These are phyloP conservation scores for Clonostachys rhizophaga DNA, from an alignment of 2,329 filamentous ascomycete genomes.

Conservation along the genomic window DNA sequence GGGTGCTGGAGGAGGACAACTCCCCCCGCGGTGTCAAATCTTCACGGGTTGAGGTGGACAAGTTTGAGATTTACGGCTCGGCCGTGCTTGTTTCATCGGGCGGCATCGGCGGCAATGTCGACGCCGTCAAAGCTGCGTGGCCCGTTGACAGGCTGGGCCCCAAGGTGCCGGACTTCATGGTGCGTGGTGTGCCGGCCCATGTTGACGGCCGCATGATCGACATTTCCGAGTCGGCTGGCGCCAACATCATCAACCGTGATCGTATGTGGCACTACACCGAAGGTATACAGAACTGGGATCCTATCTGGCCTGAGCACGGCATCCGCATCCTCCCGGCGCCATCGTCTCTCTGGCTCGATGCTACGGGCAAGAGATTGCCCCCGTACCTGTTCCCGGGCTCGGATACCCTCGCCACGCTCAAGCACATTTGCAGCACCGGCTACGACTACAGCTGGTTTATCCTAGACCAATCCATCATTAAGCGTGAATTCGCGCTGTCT, in stretches of 20 bases:
- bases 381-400: slow-evolving; percentile 51
- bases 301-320: slow-evolving; percentile 57
- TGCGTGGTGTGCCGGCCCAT: slow-evolving; percentile 57
- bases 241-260: slow-evolving; percentile 53
- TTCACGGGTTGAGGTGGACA: slow-evolving; percentile 37
- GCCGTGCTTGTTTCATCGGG: slow-evolving; percentile 52
- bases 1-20: slow-evolving; percentile 45
- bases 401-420: slow-evolving; percentile 53
- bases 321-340: slow-evolving; percentile 57
- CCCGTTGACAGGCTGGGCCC: slow-evolving; percentile 52
- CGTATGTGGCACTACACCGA: slow-evolving; percentile 66
- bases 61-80: slow-evolving; percentile 48
- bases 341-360: slow-evolving; percentile 59
- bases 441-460: slow-evolving; percentile 63
- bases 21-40: slow-evolving; percentile 46
- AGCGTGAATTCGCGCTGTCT: slow-evolving; percentile 57
- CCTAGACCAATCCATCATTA: slow-evolving; percentile 51
- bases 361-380: slow-evolving; percentile 52
- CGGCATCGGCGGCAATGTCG: slow-evolving; percentile 58
- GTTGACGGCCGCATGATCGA: slow-evolving; percentile 61
- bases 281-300: slow-evolving; percentile 56
- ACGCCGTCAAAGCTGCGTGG: slow-evolving; percentile 54
- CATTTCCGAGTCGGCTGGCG: slow-evolving; percentile 48
- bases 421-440: slow-evolving; percentile 55
- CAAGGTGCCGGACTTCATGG: slow-evolving; percentile 49